These are phyloP conservation scores for Metschnikowia lochheadii DNA, from an alignment of 805 yeast genomes.

Conservation along the genomic window DNA sequence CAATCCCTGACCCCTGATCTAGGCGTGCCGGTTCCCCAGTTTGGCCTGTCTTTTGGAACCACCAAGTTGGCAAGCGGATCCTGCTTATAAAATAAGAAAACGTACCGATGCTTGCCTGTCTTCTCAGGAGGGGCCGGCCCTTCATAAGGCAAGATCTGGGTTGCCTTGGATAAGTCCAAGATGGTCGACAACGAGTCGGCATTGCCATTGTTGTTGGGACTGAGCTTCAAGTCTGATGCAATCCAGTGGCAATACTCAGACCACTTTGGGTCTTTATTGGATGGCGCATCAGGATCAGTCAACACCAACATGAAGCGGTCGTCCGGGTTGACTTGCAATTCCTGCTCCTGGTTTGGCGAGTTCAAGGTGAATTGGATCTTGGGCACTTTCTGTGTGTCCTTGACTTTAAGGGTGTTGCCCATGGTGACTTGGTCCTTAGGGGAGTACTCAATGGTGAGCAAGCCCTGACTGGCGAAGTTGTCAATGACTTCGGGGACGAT, in stretches of 20 bases:
- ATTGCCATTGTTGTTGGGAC: constrained; percentile 22
- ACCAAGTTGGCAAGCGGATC: constrained; percentile 41
- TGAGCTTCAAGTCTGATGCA: constrained; percentile 48
- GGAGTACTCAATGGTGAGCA: constrained; percentile 58
- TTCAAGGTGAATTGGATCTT: constrained; percentile 60
- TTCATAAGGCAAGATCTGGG: constrained; percentile 50
- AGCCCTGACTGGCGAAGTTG: constrained; percentile 46
- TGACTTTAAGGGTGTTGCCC: constrained; percentile 68
- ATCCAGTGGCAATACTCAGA: constrained; percentile 83
- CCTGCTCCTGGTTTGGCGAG: constrained; percentile 40
- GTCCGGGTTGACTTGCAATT: constrained; percentile 37
- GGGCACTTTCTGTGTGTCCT: constrained; percentile 68
- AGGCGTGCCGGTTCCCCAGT: constrained; percentile 85
- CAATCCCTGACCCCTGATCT: constrained; percentile 75
- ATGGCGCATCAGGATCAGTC: constrained; percentile 95
- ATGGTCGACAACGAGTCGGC: constrained; percentile 25
- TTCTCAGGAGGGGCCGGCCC: constrained; percentile 92
- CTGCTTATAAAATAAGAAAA: constrained; percentile 70
- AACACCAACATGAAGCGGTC: constrained; percentile 69
- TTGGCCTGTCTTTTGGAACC: constrained; percentile 54
- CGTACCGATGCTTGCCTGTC: constrained; percentile 86
- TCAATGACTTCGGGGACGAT: constrained; percentile 52
- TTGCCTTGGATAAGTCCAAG: constrained; percentile 35
- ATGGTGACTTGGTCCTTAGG: constrained; percentile 62
- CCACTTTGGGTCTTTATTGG: constrained; percentile 78